Evolutionary conservation across 2,329 filamentous ascomycete genomes (phyloP).

Genomic region (Penicillium sp.): DNA sequence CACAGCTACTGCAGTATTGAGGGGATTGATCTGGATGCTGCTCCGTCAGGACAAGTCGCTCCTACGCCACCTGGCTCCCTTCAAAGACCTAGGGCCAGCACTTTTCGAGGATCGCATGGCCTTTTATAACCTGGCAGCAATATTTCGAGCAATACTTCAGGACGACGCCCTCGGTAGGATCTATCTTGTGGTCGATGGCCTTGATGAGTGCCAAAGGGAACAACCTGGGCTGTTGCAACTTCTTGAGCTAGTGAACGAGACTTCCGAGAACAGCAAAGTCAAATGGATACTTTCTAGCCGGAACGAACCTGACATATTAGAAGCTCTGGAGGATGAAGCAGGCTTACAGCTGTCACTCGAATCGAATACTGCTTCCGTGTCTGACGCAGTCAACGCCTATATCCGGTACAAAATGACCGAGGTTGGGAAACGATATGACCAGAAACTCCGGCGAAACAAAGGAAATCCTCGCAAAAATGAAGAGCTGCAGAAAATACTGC

Average conservation of each 20-base stretch:
- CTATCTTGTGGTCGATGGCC: not conserved
- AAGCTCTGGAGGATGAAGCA: not conserved
- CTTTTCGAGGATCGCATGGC: not conserved
- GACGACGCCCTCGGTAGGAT: not conserved
- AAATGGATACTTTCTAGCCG: conserved; percentile 1
- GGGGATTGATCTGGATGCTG: not conserved
- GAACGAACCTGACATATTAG: not conserved
- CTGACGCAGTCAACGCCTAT: not conserved
- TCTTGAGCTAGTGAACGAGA: not conserved
- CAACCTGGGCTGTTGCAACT: not conserved
- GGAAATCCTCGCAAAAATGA: too few species aligned
- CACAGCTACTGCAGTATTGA: not conserved
- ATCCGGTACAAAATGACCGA: not conserved
- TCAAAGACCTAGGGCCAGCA: not conserved
- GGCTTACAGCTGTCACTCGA: not conserved
- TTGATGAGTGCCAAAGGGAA: not conserved
- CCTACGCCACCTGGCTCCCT: not conserved
- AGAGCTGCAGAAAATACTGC: too few species aligned
- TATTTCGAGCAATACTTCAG: not conserved
- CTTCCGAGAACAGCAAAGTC: not conserved
- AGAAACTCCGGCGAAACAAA: not conserved
- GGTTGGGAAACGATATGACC: not conserved
- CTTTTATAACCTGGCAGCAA: not conserved
- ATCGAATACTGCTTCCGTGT: not conserved
- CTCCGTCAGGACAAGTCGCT: not conserved